A percentile compares a stretch with the other conserved stretches of the same genome.
These are phyloP conservation scores for Aspergillus ostianus DNA, from an alignment of 495 filamentous ascomycete genomes.

Conservation along the genomic window DNA sequence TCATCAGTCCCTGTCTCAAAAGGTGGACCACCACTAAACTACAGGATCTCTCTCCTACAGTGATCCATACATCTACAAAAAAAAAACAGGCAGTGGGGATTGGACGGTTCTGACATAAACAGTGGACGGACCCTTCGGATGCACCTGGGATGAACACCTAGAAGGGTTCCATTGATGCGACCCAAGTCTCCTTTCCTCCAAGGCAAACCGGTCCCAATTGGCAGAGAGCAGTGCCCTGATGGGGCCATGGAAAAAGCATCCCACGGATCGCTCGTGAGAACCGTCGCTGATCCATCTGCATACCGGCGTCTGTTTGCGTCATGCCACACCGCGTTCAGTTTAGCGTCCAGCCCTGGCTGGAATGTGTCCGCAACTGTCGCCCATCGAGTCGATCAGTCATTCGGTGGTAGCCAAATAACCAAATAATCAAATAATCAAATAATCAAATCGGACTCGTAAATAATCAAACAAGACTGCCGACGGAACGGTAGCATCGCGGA, in stretches of 20 bases:
- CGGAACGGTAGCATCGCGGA: not conserved
- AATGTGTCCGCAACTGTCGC: conserved; percentile 18
- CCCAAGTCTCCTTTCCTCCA: not conserved
- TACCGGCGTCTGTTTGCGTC: conserved; percentile 30
- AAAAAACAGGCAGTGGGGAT: not conserved
- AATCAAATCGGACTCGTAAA: not conserved
- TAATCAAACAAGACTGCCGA: not conserved
- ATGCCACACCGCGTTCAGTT: conserved; percentile 31
- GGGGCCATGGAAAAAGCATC: not conserved
- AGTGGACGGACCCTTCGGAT: not conserved
- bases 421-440: not conserved
- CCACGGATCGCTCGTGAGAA: not conserved
- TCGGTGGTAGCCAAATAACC: not conserved
- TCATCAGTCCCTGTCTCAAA: not conserved
- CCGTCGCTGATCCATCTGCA: conserved; percentile 3
- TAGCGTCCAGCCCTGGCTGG: conserved; percentile 28
- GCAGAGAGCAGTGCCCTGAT: not conserved
- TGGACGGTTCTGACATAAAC: not conserved
- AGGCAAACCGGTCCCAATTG: not conserved
- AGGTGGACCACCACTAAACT: not conserved
- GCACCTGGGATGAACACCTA: no score
- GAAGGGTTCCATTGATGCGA: not conserved
- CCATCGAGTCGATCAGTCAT: conserved; percentile 5
- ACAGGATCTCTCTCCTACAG: not conserved
- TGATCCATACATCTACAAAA: no score